Evolutionary conservation across 345 rosid species (phyloP).

Genomic region (Eutrema japonicum): DNA sequence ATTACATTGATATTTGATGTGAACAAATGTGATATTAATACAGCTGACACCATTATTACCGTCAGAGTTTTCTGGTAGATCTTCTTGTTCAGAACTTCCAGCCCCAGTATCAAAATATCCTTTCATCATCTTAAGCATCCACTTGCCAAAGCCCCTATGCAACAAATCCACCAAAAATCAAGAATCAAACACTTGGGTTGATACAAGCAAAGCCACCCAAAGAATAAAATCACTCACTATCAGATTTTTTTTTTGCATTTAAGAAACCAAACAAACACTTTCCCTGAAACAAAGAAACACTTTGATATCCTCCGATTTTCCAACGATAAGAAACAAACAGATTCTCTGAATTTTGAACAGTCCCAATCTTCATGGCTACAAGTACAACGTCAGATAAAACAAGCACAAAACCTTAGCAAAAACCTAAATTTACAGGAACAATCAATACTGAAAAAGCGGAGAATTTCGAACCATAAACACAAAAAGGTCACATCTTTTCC

Average conservation of each 20-base stretch:
- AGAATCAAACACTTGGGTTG: slow-evolving; percentile 16
- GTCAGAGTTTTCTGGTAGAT: slow-evolving; percentile 50
- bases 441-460: background rate
- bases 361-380: background rate
- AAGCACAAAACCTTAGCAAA: background rate
- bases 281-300: slow-evolving; percentile 18
- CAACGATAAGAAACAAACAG: background rate
- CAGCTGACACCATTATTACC: slow-evolving; percentile 24
- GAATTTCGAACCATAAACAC: background rate
- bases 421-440: background rate
- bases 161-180: slow-evolving; percentile 32
- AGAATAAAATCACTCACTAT: background rate
- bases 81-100: slow-evolving; percentile 63
- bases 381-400: background rate
- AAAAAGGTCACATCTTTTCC: background rate
- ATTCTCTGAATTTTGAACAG: background rate
- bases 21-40: slow-evolving; percentile 18
- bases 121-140: slow-evolving; percentile 72
- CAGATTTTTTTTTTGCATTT: background rate
- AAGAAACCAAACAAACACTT: slow-evolving; percentile 7
- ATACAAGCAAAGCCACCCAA: slow-evolving; percentile 25
- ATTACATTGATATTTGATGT: slow-evolving; percentile 8
- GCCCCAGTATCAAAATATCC: slow-evolving; percentile 59
- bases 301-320: background rate
- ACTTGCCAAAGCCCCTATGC: slow-evolving; percentile 90